Evolutionary conservation across 2,329 filamentous ascomycete species (phyloP).

Genomic region (Pseudocercospora vitis): DNA sequence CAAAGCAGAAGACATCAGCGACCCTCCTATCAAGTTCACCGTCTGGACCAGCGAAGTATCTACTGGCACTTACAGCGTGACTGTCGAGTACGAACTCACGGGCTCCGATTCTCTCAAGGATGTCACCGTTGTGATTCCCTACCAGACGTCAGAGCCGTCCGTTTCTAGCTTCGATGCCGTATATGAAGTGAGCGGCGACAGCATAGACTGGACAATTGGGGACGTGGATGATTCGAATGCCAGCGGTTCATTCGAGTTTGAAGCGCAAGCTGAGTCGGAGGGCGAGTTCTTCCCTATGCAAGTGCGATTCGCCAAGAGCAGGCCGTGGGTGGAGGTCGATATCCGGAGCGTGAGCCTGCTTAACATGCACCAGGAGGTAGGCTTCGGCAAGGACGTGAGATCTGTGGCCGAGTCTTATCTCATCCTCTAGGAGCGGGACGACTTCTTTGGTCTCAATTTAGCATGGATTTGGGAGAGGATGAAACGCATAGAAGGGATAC

Average conservation of each 20-base stretch:
- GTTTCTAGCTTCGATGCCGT: constrained; percentile 92
- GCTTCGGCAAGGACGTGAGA: constrained; percentile 79
- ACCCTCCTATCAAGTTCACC: constrained; percentile 91
- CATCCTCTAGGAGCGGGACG: constrained; percentile 60
- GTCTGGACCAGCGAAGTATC: constrained; percentile 94
- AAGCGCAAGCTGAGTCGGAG: constrained; percentile 82
- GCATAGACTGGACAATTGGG: constrained; percentile 90
- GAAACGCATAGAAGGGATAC: neutral
- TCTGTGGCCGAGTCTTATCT: constrained; percentile 73
- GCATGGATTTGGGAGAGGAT: neutral
- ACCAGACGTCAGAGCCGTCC: constrained; percentile 76
- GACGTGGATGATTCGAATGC: constrained; percentile 78
- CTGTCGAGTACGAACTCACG: constrained; percentile 91
- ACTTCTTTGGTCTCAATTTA: neutral
- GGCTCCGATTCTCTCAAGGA: constrained; percentile 76
- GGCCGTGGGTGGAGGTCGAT: constrained; percentile 88
- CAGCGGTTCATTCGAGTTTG: constrained; percentile 90
- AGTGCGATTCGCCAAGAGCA: constrained; percentile 80
- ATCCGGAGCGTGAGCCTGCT: constrained; percentile 75
- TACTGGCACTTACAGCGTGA: constrained; percentile 80
- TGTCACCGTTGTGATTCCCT: constrained; percentile 85
- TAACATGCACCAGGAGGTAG: constrained; percentile 74
- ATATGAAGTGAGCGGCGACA: constrained; percentile 91
- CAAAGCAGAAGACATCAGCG: constrained; percentile 73
- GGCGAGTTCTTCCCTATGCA: constrained; percentile 98